Base-by-base conservation (phyloP, 164 flowering plant genomes). In the Chimonanthus praecox region DNA sequence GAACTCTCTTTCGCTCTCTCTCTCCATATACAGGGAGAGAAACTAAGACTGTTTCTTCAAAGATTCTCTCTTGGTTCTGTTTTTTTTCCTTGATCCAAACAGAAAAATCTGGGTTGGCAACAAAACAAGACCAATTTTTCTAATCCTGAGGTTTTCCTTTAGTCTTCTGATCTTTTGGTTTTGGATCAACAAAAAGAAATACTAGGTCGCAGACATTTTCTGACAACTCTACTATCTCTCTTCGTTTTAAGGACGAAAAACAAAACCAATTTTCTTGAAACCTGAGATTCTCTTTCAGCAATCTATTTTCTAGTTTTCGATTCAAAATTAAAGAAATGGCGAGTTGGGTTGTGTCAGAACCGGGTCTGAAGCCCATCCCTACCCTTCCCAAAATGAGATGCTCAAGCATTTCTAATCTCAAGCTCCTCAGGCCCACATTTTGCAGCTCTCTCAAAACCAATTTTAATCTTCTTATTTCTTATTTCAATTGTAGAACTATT, bases 321-420 rank as follows among this genome's bases (percentile, higher is more conserved):
- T 33, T 33, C 33, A 33, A 33, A 33, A 33, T 33, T 33, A 33
- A 7, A 10, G 11, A 11, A 15, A 73, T 65, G 75, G 69, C 75
- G 48, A 50, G 62, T 18, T 44, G 50, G 70, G 15, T 66, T 5
- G 33, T 65, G 21, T 80, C 86, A 64, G 83, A 84, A 79, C 82
- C 84, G 69, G 87, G 86, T 49, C 20, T 86, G 44, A 76, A 80
- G 66, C 84, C 86, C 3, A 81, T 83, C 5, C 85, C 83, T 73
- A 74, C 61, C 9, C 16, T 49, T 10, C 18, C 21, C 1, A 69
- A 46, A 48, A 69, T 16, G 46, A 47, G 18, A 62, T 0, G 5
- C 4, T 15, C 51, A 60, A 8, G 9, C 50, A 7, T 69, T 51
- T 21, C 70, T 73, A 48, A 61, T 45, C 50, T 49, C 8, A 18